Percentiles rank a stretch among this genome's conserved stretches.
These are phyloP conservation scores for Solanum tarijense DNA, from an alignment of 257 asterid species.

Conservation along the genomic window DNA sequence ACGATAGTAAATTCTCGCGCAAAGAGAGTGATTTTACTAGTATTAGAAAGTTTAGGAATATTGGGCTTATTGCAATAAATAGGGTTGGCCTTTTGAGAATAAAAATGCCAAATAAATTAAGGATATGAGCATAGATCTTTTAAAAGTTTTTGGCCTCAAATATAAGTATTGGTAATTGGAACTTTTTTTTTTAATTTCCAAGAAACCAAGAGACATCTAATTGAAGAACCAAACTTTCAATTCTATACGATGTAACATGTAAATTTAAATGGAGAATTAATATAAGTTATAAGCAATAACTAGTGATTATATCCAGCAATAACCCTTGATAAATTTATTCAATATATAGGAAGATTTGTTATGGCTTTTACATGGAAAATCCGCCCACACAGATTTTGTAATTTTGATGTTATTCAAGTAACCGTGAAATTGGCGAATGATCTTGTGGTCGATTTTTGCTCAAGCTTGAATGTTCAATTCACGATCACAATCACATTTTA, in stretches of 20 bases:
- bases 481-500: neutral
- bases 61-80: too few relatives aligned
- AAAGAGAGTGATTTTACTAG: too few relatives aligned
- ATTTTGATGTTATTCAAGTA: neutral
- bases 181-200: neutral
- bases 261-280: neutral
- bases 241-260: neutral
- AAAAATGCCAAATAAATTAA: too few relatives aligned
- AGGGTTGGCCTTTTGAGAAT: too few relatives aligned
- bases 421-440: neutral
- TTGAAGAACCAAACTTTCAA: neutral
- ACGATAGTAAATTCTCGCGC: too few relatives aligned
- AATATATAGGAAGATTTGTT: neutral
- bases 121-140: neutral
- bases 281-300: neutral
- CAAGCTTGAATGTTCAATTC: neutral
- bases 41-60: too few relatives aligned
- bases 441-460: neutral
- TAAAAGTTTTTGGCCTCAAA: neutral
- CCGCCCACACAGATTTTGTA: neutral
- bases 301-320: neutral
- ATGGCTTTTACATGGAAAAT: neutral
- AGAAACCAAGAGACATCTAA: neutral
- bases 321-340: neutral
- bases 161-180: neutral